Evolutionary conservation across 805 yeast genomes (phyloP), one percentile per base, ranked within the genome.

Genomic region (Candida schatavii): DNA sequence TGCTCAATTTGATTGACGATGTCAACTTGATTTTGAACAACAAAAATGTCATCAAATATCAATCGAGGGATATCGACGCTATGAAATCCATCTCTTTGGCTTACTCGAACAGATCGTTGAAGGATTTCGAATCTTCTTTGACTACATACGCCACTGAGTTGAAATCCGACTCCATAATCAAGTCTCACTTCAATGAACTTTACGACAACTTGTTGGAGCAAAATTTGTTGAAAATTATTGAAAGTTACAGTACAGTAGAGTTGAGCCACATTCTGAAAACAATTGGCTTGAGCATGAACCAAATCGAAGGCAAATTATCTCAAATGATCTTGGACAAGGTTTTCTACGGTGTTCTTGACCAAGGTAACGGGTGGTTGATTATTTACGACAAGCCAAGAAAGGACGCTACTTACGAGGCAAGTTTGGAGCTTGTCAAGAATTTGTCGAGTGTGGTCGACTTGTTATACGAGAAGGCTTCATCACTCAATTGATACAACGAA

Each of bases 361-460:
- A 93, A 70, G 98, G 98, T 36, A 90, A 90, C 61, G 99, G 99
- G 6, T 93, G 97, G 96, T 75, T 93, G 54, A 83, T 88, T 50
- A 80, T 93, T 44, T 93, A 87, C 57, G 95, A 88, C 45, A 86
- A 89, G 59, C 96, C 96, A 32, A 81, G 79, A 56, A 80, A 81
- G 47, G 98, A 93, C 63, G 86, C 86, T 30, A 83, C 95, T 39
- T 93, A 91, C 58, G 93, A 85, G 48, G 81, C 91, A 41, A 85
- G 95, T 34, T 77, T 91, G 51, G 93, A 87, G 44, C 80, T 95
- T 51, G 81, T 95, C 38, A 86, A 85, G 60, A 85, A 87, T 59
- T 81, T 93, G 81, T 84, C 93, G 21, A 77, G 70, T 41, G 97
- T 84, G 23, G 97, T 93, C 19, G 98, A 93, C 54, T 75, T 88